Base-by-base conservation (phyloP, 2,329 filamentous ascomycete species). In the Aspergillus neoniger region DNA sequence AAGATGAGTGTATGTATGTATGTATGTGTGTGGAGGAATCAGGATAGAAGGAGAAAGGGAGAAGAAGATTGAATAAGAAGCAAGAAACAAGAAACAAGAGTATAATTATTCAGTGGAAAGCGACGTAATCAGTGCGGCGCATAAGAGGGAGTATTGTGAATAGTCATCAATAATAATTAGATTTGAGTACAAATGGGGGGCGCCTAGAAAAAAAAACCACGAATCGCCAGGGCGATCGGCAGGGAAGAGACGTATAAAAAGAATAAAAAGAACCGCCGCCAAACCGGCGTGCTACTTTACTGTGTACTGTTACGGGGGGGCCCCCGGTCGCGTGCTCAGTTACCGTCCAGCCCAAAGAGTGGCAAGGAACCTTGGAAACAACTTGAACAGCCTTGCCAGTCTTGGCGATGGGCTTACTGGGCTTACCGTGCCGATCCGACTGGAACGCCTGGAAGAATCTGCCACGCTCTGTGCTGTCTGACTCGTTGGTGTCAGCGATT, bases 331-430 rank as follows among this genome's bases (percentile, higher is more conserved):
- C 53, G 53, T 55, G 53, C 53, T 28, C 53, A 55, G 39, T 55
- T 55, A 55, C 53, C 53, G 25, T 44, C 53, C 23, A 30, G 28
- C 28, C 28, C 15, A 10, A 23, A 17, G 28, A 44, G 53, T 55
- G 53, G 53, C 53, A 17, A 55, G 21, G 25, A 39, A 23, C 52
- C 4, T 15, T 17, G 41, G 21, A 21, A 23, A 23, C 19, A 55
- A 41, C 10, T 30, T 32, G 53, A 44, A 44, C 53, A 55, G 53
- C 53, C 53, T 55, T 55, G 53, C 53, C 12, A 43, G 53, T 25
- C 53, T 55, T 55, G 53, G 53, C 53, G 41, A 55, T 55, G 53
- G 53, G 30, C 28, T 44, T 47, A 47, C 53, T 55, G 53, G 53
- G 30, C 28, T 32, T 47, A 47, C 53, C 25, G 53, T 28, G 53